Base-by-base conservation (phyloP, 805 yeast genomes). In the Lachancea meyersii region DNA sequence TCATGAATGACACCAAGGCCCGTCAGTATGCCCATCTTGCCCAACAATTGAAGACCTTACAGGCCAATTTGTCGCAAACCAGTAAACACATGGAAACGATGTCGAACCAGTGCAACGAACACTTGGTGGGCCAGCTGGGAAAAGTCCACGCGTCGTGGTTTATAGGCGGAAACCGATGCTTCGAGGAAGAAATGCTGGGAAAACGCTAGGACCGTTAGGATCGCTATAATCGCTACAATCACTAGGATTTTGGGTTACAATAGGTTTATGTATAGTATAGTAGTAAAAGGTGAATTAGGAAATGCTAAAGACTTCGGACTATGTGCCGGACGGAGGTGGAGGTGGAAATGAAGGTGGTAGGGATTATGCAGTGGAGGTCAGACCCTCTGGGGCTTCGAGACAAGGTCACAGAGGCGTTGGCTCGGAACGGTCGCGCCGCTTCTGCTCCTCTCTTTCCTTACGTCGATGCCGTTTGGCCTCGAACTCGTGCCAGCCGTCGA, bases 401-500 rank as follows among this genome's bases (percentile, higher is more conserved):
- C n/a, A n/a, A 19, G 10, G 37, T 27, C 34, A 40, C 22, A 34
- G 4, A 31, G 33, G 16, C 19, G 28, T 21, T 14, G 44, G 34
- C 11, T 41, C 44, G 21, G 44, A 41, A 18, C 37, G 36, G 16
- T 42, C 45, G 16, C 40, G 30, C 40, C 46, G 21, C 37, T 51
- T 47, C 31, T 46, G 52, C 27, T 46, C 52, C 41, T 48, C 55
- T 39, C 47, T 42, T 38, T 51, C 54, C 32, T 46, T 51, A 19
- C 53, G 47, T 37, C 52, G 53, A 38, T 57, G 70, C 53, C 83
- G 75, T 65, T 79, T 61, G 16, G 60, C 58, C 56, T 91, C 98
- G 61, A 83, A 91, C 58, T 91, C 98, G 59, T 91, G 98, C 93
- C 97, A 91, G 61, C 94, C 97, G 43, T 70, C 68, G 22, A 71